Base-by-base conservation (phyloP, 1,139 yeast genomes). In the Magnusiomyces suaveolens region DNA sequence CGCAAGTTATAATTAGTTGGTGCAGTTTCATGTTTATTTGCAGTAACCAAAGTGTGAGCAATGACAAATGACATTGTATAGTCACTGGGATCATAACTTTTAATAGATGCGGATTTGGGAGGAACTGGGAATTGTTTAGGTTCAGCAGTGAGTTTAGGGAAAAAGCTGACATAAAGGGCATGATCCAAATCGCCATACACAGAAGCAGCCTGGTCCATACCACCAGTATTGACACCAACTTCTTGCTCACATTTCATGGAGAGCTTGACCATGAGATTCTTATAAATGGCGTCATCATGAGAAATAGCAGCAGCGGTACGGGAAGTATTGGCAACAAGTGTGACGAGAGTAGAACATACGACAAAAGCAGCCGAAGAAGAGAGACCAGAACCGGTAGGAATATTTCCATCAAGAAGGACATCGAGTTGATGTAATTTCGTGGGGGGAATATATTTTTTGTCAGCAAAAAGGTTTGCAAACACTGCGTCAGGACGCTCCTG, bases 161-260 rank as follows among this genome's bases (percentile, higher is more conserved):
- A 75, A 69, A 83, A 84, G 59, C 79, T 80, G 47, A 84, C 81
- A 60, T 79, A 75, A 57, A 84, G 67, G 1, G 84, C 85, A 60
- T 83, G 80, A 57, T 75, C 76, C 48, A 69, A 72, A 61, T 78
- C 81, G n/a, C 89, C 89, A 62, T 78, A 83, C 25, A 84, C 76
- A 1, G 85, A 79, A 2, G 90, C 89, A 59, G 84, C 77, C 69
- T 84, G 90, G 66, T 84, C 90, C 86, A 84, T 79, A 47, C 90
- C 90, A 25, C 90, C 90, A 47, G 83, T 81, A 65, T 82, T 83
- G 54, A 84, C 84, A 25, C 90, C 90, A 48, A 84, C 80, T 56
- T 80, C 81, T 68, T 83, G 87, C 64, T 84, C 90, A 51, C 84
- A 80, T 21, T 80, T 82, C 54, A 81, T 83, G 14, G 88, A 81